These are phyloP conservation scores for Trichomonascaceae sp. DNA, from an alignment of 1,139 yeast genomes.

Conservation along the genomic window DNA sequence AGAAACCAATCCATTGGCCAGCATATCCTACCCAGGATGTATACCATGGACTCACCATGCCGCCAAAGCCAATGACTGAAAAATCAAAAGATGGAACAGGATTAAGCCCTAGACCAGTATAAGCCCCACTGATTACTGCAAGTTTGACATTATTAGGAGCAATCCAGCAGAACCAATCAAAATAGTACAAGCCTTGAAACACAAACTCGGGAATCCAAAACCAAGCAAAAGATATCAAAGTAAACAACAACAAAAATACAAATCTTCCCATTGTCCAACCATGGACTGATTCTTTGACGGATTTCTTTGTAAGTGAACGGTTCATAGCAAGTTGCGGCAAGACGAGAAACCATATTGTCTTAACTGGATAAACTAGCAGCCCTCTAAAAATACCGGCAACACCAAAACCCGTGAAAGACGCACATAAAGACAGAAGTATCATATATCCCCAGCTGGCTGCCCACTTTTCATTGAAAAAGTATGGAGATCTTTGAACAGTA, in stretches of 20 bases:
- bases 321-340: conserved; percentile 22
- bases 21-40: conserved; percentile 36
- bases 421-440: conserved; percentile 45
- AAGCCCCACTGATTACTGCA: conserved; percentile 48
- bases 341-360: conserved; percentile 38
- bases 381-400: conserved; percentile 40
- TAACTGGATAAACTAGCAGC: conserved; percentile 34
- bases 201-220: conserved; percentile 52
- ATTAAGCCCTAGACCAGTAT: conserved; percentile 46
- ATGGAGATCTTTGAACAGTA: conserved; percentile 25
- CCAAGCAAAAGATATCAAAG: conserved; percentile 39
- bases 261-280: conserved; percentile 48
- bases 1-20: conserved; percentile 38
- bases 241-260: conserved; percentile 38
- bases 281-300: conserved; percentile 38
- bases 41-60: conserved; percentile 42
- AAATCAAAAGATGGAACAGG: conserved; percentile 51
- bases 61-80: conserved; percentile 34
- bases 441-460: conserved; percentile 37
- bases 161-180: conserved; percentile 61
- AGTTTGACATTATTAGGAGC: conserved; percentile 47
- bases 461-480: conserved; percentile 24
- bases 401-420: conserved; percentile 50
- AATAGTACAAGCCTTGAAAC: conserved; percentile 43
- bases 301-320: conserved; percentile 33